Percentiles rank a stretch among this genome's conserved stretches.
phyloP scores from a whole-genome alignment of 345 rosid species.

The Citrus cavaleriei region DNA sequence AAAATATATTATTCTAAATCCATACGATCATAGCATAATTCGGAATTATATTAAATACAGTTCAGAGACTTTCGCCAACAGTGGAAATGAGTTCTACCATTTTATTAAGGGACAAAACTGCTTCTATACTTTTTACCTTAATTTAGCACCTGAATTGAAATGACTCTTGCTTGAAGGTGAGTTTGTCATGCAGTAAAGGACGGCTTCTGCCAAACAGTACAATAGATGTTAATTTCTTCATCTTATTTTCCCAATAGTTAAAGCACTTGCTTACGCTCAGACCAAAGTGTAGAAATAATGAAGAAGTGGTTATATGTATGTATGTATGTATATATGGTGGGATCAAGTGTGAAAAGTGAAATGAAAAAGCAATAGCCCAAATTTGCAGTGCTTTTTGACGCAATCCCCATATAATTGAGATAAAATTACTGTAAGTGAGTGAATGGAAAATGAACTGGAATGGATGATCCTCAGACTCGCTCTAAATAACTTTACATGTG shows the following conservation, averaged over 20 bases:
- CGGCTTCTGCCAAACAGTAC: background rate
- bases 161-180: background rate
- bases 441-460: slow-evolving; percentile 12
- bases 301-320: background rate
- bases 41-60: no score
- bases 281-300: background rate
- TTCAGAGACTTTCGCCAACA: no score
- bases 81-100: background rate
- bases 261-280: background rate
- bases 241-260: background rate
- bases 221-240: background rate
- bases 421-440: slow-evolving; percentile 6
- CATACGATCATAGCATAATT: background rate
- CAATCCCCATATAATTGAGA: background rate
- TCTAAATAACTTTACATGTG: slow-evolving; percentile 18
- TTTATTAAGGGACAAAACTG: no score
- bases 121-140: no score
- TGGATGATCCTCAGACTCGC: slow-evolving; percentile 9
- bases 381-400: background rate
- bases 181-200: background rate
- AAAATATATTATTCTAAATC: background rate
- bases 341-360: background rate
- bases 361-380: background rate
- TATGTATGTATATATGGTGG: background rate
- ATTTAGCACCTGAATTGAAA: no score